Conservation (phyloP, 306 rosid species). For the Quercus engelmannii region DNA sequence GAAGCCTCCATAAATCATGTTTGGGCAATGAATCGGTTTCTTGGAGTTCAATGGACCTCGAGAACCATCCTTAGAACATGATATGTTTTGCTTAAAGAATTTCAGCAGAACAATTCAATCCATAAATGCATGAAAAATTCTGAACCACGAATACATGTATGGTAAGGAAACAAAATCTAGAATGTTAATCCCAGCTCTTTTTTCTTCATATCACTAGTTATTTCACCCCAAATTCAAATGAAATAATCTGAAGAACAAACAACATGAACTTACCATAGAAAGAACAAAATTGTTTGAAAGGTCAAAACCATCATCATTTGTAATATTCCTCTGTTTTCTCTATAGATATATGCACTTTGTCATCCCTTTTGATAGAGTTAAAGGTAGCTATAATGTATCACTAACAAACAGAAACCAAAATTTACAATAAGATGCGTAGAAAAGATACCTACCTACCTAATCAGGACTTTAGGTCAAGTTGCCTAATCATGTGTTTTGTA, state of each 20-base stretch:
- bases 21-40: no score
- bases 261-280: neutral
- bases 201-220: neutral
- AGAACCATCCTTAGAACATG: neutral
- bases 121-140: neutral
- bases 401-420: neutral
- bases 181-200: neutral
- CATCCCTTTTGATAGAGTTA: neutral
- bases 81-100: neutral
- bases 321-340: neutral
- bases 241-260: neutral
- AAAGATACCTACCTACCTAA: neutral
- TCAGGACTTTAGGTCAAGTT: neutral
- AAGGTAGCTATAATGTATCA: neutral
- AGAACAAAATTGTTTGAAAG: neutral
- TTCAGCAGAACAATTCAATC: neutral
- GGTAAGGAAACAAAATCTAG: neutral
- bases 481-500: constrained; percentile 13
- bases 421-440: neutral
- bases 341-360: neutral
- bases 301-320: neutral
- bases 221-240: neutral
- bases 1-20: no score
- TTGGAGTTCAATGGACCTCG: neutral
- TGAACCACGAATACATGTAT: neutral